Conservation (phyloP, 176 grass and related monocot species). For the Stipa capillata region DNA sequence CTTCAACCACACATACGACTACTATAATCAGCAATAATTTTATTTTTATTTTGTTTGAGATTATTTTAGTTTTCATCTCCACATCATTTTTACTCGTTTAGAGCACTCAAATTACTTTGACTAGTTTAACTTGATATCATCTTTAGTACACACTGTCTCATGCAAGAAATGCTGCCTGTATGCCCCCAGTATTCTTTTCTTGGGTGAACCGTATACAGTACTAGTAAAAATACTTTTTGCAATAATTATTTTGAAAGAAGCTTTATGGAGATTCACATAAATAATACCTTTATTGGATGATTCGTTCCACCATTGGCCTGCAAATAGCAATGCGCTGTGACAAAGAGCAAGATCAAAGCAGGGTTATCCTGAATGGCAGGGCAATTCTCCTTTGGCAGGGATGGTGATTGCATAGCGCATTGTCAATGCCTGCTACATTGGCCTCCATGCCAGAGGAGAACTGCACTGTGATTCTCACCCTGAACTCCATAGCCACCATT, state of each 20-base stretch:
- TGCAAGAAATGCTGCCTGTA: not conserved
- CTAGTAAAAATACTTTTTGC: not conserved
- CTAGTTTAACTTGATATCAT: not conserved
- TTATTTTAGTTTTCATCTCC: not conserved
- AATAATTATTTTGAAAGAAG: not conserved
- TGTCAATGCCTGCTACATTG: constrained; percentile 12
- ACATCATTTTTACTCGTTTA: not conserved
- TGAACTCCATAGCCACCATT: not conserved
- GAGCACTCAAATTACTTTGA: not conserved
- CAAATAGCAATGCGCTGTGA: not conserved
- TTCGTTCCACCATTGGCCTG: not conserved
- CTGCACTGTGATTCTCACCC: constrained; percentile 50
- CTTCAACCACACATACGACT: not conserved
- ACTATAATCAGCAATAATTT: not conserved
- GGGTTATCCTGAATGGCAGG: constrained; percentile 59
- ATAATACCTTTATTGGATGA: constrained; percentile 11
- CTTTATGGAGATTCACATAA: not conserved
- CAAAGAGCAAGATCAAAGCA: not conserved
- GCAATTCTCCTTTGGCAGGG: constrained; percentile 91
- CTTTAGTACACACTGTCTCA: not conserved
- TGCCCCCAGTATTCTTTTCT: not conserved
- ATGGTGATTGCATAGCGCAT: not conserved
- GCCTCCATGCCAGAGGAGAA: constrained; percentile 50
- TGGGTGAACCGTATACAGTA: not conserved
- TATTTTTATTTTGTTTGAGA: not conserved